These are phyloP conservation scores for Orbilia quercus DNA, from an alignment of 2,329 filamentous ascomycete genomes.

Conservation along the genomic window DNA sequence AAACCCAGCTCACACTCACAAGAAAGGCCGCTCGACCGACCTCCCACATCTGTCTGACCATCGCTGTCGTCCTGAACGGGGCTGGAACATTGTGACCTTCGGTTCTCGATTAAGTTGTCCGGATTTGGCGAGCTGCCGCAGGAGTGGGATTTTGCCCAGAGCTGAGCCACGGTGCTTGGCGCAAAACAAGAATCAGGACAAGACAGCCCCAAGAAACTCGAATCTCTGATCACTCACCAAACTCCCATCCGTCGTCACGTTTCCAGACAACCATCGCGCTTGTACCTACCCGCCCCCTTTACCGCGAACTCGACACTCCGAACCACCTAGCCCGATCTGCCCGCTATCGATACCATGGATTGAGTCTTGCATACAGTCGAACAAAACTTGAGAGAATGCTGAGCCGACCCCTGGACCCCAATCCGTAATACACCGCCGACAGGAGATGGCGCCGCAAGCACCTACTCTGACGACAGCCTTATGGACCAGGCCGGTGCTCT, in stretches of 20 bases:
- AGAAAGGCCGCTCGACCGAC: constrained; percentile 3
- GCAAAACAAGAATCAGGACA: constrained; percentile 56
- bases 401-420: constrained; percentile 50
- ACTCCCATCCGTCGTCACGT: constrained; percentile 29
- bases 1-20: no score
- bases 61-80: not conserved
- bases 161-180: constrained; percentile 38
- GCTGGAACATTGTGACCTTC: constrained; percentile 34
- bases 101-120: constrained; percentile 36
- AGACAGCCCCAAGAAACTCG: constrained; percentile 53
- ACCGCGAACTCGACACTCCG: constrained; percentile 5
- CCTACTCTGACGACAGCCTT: constrained; percentile 32
- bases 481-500: constrained; percentile 22
- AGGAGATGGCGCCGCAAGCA: constrained; percentile 43
- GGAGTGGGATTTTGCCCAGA: constrained; percentile 25
- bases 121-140: constrained; percentile 24
- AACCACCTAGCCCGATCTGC: constrained; percentile 18
- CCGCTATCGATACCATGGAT: constrained; percentile 16
- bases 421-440: constrained; percentile 42
- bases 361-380: constrained; percentile 16
- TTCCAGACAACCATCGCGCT: constrained; percentile 24
- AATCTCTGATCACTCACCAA: constrained; percentile 34
- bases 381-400: constrained; percentile 43
- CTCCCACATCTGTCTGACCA: constrained; percentile 26
- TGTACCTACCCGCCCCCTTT: not conserved